phyloP scores from a whole-genome alignment of 2,329 filamentous ascomycete species.

The Sclerotinia subarctica region DNA sequence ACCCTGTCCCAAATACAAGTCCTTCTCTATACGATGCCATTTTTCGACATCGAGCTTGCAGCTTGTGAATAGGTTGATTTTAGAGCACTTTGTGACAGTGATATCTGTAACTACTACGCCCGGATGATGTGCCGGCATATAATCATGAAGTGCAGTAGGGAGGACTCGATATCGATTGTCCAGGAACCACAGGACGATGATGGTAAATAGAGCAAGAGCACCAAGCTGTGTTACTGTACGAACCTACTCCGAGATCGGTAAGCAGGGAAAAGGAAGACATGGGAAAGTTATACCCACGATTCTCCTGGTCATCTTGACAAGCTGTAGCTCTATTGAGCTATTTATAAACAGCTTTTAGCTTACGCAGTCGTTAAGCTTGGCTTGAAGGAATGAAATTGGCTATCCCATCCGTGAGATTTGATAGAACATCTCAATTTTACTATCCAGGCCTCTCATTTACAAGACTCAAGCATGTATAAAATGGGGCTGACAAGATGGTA shows the following conservation, averaged over 20 bases:
- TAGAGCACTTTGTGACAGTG: constrained; percentile 61
- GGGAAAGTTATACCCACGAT: constrained; percentile 31
- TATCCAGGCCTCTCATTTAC: background rate
- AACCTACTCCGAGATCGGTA: constrained; percentile 40
- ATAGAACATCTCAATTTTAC: constrained; percentile 12
- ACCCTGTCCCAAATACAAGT: constrained; percentile 61
- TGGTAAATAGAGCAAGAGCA: constrained; percentile 43
- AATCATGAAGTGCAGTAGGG: constrained; percentile 64
- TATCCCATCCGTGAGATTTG: constrained; percentile 22
- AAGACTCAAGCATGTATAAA: background rate
- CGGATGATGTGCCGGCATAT: constrained; percentile 65
- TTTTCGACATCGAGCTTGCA: constrained; percentile 56
- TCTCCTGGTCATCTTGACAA: constrained; percentile 37
- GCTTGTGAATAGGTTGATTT: constrained; percentile 55
- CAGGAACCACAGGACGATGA: constrained; percentile 61
- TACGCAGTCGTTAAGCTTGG: constrained; percentile 21
- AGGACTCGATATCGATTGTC: constrained; percentile 68
- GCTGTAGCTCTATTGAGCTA: constrained; percentile 16
- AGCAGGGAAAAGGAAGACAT: constrained; percentile 16
- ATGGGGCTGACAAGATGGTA: background rate
- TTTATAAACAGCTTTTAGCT: constrained; percentile 21
- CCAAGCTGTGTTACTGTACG: constrained; percentile 41
- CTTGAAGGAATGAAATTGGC: constrained; percentile 10
- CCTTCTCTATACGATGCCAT: constrained; percentile 70
- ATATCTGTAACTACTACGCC: constrained; percentile 70